These are phyloP conservation scores for Setomelanomma holmii DNA, from an alignment of 2,329 filamentous ascomycete genomes.

Conservation along the genomic window DNA sequence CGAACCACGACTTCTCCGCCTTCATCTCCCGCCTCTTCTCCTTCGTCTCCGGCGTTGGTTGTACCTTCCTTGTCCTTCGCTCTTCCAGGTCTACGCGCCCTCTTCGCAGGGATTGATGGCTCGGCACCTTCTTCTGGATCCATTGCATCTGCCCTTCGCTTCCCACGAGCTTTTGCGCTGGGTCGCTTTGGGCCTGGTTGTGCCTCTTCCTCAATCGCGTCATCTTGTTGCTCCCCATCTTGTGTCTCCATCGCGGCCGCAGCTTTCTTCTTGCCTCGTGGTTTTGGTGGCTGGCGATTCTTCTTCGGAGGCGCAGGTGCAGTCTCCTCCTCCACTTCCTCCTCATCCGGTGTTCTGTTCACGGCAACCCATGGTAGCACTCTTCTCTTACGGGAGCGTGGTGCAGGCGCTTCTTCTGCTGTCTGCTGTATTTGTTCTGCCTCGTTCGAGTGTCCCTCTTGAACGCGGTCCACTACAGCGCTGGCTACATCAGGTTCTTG, in stretches of 20 bases:
- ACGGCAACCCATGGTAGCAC: slow-evolving; percentile 39
- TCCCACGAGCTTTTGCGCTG: slow-evolving; percentile 26
- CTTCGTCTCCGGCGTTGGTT: slow-evolving; percentile 7
- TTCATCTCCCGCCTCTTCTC: slow-evolving; percentile 17
- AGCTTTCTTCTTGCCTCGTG: slow-evolving; percentile 14
- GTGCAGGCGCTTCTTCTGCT: slow-evolving; percentile 6
- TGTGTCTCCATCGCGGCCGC: slow-evolving; percentile 6
- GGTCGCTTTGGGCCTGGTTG: slow-evolving; percentile 14
- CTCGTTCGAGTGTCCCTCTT: too few relatives aligned
- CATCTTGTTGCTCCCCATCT: slow-evolving; percentile 16
- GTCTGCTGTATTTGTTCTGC: slow-evolving; percentile 1
- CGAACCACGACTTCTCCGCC: slow-evolving; percentile 11
- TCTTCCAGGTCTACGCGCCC: slow-evolving; percentile 38
- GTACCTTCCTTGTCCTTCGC: slow-evolving; percentile 22
- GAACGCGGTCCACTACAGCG: not conserved
- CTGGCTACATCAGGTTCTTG: not conserved
- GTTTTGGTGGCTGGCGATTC: slow-evolving; percentile 19
- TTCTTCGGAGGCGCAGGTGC: slow-evolving; percentile 15
- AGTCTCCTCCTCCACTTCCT: slow-evolving; percentile 11
- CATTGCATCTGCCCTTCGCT: slow-evolving; percentile 17
- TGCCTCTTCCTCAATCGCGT: slow-evolving; percentile 15
- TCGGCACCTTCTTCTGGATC: slow-evolving; percentile 18
- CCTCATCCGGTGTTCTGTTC: slow-evolving; percentile 28
- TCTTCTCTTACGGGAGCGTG: slow-evolving; percentile 13
- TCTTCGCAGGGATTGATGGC: slow-evolving; percentile 26